These are phyloP conservation scores for Epichloe hybrida DNA, from an alignment of 2,329 filamentous ascomycete species.

Conservation along the genomic window DNA sequence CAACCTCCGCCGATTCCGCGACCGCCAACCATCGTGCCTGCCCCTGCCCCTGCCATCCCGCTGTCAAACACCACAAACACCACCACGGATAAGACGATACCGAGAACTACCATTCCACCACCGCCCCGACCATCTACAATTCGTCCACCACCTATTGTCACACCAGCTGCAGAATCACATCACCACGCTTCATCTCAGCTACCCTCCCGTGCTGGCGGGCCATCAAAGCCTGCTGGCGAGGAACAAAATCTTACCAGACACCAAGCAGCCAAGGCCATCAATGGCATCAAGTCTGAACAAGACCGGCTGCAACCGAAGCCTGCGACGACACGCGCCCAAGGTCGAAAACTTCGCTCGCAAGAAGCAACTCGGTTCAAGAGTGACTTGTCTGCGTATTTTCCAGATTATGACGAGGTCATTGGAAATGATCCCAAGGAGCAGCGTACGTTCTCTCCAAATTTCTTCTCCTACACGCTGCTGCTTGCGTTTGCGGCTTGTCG, in stretches of 20 bases:
- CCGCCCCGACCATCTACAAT: background rate
- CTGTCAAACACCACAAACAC: slow-evolving; percentile 1
- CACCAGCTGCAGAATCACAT: slow-evolving; percentile 3
- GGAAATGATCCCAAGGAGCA: slow-evolving; percentile 69
- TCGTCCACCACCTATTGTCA: slow-evolving; percentile 1
- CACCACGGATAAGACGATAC: slow-evolving; percentile 2
- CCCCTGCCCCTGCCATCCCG: slow-evolving; percentile 1
- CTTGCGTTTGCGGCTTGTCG: background rate
- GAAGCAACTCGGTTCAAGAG: slow-evolving; percentile 80
- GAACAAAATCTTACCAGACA: slow-evolving; percentile 31
- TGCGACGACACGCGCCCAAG: slow-evolving; percentile 41
- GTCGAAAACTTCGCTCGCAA: slow-evolving; percentile 71
- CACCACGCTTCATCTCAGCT: background rate
- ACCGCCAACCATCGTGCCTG: slow-evolving; percentile 10
- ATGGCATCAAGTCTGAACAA: slow-evolving; percentile 49
- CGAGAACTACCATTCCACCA: background rate
- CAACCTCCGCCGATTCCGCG: slow-evolving; percentile 14
- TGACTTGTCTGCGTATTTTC: slow-evolving; percentile 80
- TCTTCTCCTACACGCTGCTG: background rate
- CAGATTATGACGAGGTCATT: slow-evolving; percentile 88
- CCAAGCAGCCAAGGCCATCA: slow-evolving; percentile 40
- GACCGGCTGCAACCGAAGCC: slow-evolving; percentile 38
- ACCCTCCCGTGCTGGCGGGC: slow-evolving; percentile 9
- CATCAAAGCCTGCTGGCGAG: slow-evolving; percentile 9
- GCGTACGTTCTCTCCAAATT: slow-evolving; percentile 38